These are phyloP conservation scores for Melanogaster broomeanus DNA, from an alignment of 768 basidiomycete species.

Conservation along the genomic window DNA sequence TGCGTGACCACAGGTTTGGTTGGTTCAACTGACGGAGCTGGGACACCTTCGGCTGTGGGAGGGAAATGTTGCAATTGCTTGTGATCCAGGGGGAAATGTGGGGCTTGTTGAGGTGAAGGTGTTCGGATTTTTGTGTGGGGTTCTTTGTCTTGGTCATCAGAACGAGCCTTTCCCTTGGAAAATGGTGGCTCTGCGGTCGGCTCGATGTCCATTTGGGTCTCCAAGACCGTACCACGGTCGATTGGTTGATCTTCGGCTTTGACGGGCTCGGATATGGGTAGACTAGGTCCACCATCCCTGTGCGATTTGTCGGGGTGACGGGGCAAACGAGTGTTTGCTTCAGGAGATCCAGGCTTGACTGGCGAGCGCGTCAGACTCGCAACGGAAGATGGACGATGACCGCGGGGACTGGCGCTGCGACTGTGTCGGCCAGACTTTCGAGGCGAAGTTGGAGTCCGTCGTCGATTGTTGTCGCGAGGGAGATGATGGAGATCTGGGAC, in stretches of 20 bases:
- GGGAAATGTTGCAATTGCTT: not conserved
- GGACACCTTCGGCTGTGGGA: not conserved
- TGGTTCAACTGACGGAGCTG: slow-evolving; percentile 13
- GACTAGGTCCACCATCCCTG: not conserved
- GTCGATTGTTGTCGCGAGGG: slow-evolving; percentile 12
- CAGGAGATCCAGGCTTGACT: slow-evolving; percentile 4
- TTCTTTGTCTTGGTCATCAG: slow-evolving; percentile 17
- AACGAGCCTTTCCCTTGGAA: slow-evolving; percentile 15
- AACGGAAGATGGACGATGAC: not conserved
- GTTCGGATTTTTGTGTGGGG: slow-evolving; percentile 20
- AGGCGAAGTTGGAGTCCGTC: slow-evolving; percentile 8
- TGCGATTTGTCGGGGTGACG: not conserved
- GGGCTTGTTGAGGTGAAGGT: slow-evolving; percentile 27
- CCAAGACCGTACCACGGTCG: not conserved
- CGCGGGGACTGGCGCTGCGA: slow-evolving; percentile 10
- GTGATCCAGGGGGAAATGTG: slow-evolving; percentile 12
- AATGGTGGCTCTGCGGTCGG: slow-evolving; percentile 1
- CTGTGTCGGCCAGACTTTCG: slow-evolving; percentile 7
- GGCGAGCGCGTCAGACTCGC: slow-evolving; percentile 13
- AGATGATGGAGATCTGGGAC: slow-evolving; percentile 2
- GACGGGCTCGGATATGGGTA: not conserved
- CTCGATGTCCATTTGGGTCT: slow-evolving; percentile 8
- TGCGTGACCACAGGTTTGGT: slow-evolving; percentile 17
- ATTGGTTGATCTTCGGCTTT: slow-evolving; percentile 1
- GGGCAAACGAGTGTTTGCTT: not conserved